Evolutionary conservation across 1,139 yeast species (phyloP).

Genomic region (Taphrina populina): DNA sequence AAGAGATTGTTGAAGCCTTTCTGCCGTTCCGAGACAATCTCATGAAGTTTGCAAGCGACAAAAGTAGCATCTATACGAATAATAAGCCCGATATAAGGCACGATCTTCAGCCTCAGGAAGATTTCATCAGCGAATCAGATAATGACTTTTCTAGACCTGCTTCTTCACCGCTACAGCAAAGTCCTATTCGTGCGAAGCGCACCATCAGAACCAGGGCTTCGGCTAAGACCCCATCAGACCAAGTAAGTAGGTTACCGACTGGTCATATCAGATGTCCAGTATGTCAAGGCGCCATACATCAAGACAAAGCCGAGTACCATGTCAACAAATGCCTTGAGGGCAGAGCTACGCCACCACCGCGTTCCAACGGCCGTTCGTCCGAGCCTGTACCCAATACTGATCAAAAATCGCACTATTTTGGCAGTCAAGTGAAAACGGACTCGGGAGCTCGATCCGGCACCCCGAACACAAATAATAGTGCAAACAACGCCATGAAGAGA

Average conservation of each 20-base stretch:
- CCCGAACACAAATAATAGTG: not conserved
- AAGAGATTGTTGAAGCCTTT: constrained; percentile 66
- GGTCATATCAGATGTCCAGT: constrained; percentile 38
- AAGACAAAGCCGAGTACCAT: constrained; percentile 37
- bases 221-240: no score
- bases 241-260: no score
- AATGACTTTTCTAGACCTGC: not conserved
- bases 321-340: constrained; percentile 30
- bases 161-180: not conserved
- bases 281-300: constrained; percentile 36
- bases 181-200: not conserved
- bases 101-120: not conserved
- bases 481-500: constrained; percentile 37
- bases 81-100: not conserved
- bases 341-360: constrained; percentile 1
- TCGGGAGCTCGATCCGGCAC: not conserved
- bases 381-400: no score
- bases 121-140: constrained; percentile 3
- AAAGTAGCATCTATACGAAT: not conserved
- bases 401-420: constrained; percentile 4
- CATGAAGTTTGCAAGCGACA: constrained; percentile 25
- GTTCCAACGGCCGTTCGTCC: not conserved
- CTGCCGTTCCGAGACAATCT: constrained; percentile 36
- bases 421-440: not conserved
- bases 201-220: not conserved